Conservation (phyloP, 1,284 basidiomycete species). For the Microbotryomycetes sp. region DNA sequence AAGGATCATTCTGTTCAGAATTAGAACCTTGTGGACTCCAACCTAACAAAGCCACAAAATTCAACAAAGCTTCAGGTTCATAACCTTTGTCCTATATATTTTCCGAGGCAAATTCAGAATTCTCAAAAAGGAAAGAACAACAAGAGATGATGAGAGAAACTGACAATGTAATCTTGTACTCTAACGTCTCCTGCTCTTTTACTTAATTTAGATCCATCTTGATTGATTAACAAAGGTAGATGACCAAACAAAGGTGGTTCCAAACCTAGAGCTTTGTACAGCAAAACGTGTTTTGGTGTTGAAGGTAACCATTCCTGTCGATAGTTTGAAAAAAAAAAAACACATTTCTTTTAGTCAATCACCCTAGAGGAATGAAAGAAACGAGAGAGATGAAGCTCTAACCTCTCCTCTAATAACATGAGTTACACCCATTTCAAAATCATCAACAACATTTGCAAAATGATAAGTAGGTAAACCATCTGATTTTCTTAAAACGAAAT, state of each 20-base stretch:
- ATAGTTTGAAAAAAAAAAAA: slow-evolving; percentile 1
- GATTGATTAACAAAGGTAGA: slow-evolving; percentile 81
- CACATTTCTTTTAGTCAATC: background rate
- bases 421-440: slow-evolving; percentile 90
- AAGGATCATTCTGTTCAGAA: background rate
- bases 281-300: slow-evolving; percentile 81
- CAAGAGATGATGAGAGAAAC: too few species aligned
- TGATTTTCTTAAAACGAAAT: slow-evolving; percentile 86
- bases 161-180: slow-evolving; percentile 76
- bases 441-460: slow-evolving; percentile 90
- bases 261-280: slow-evolving; percentile 74
- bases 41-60: slow-evolving; percentile 88
- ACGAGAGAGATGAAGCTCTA: background rate
- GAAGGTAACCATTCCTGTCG: slow-evolving; percentile 92
- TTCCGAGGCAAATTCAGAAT: too few species aligned
- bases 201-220: slow-evolving; percentile 88
- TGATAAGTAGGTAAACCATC: slow-evolving; percentile 96
- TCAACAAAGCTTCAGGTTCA: slow-evolving; percentile 82
- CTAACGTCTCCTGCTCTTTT: slow-evolving; percentile 86
- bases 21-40: slow-evolving; percentile 58
- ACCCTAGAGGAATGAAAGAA: background rate
- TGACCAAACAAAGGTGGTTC: slow-evolving; percentile 78
- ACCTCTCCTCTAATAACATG: slow-evolving; percentile 94
- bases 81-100: slow-evolving; percentile 59
- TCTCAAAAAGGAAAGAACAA: too few species aligned